Conservation (phyloP, 2,329 filamentous ascomycete species). For the Aureobasidium namibiae region DNA sequence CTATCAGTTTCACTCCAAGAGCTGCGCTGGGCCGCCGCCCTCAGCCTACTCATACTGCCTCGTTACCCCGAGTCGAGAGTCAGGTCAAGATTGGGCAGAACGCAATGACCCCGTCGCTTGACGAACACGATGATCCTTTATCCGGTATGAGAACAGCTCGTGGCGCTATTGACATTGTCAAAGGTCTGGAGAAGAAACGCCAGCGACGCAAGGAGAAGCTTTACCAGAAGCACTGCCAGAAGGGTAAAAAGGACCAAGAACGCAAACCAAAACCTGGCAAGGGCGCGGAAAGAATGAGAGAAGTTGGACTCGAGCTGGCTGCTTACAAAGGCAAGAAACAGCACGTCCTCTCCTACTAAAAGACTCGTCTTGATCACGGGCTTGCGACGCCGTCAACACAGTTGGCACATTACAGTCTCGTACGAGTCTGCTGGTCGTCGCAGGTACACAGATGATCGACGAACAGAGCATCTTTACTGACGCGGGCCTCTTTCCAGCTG, state of each 20-base stretch:
- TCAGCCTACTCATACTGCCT: conserved; percentile 69
- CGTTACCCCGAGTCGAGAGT: conserved; percentile 57
- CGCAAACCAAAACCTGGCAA: conserved; percentile 62
- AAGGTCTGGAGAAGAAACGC: conserved; percentile 88
- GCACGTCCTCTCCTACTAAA: conserved; percentile 39
- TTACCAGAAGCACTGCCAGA: conserved; percentile 80
- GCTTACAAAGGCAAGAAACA: conserved; percentile 61
- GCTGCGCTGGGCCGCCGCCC: conserved; percentile 39
- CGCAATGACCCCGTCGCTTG: conserved; percentile 18
- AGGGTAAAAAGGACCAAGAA: conserved; percentile 54
- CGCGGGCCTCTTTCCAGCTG: background rate
- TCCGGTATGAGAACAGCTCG: conserved; percentile 58
- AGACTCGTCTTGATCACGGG: conserved; percentile 12
- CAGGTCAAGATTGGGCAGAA: conserved; percentile 11
- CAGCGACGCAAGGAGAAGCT: conserved; percentile 90
- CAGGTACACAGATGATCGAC: conserved; percentile 12
- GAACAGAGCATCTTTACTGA: conserved; percentile 2
- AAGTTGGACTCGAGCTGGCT: conserved; percentile 81
- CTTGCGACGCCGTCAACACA: conserved; percentile 13
- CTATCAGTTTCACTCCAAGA: conserved; percentile 24
- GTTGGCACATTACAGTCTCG: conserved; percentile 13
- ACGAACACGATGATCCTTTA: conserved; percentile 32
- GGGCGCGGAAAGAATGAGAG: conserved; percentile 87
- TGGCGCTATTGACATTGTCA: conserved; percentile 95
- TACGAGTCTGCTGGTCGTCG: conserved; percentile 17